Percentiles rank a stretch among this genome's conserved stretches.
These are phyloP conservation scores for Apophysomyces trapeziformis DNA, from an alignment of 371 early-diverging fungal species.

Conservation along the genomic window DNA sequence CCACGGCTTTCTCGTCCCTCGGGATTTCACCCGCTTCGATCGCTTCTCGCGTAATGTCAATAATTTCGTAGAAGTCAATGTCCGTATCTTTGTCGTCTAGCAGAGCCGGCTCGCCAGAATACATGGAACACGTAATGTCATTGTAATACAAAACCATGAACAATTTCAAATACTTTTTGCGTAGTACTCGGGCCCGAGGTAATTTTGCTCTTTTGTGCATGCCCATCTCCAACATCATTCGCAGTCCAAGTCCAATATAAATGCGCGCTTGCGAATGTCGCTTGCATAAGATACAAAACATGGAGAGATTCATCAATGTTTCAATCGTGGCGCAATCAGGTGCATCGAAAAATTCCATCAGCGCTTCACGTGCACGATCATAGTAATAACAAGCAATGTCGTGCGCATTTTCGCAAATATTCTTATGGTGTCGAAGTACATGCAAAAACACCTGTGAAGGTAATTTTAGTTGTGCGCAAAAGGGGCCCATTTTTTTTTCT, in stretches of 20 bases:
- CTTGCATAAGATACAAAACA: constrained; percentile 45
- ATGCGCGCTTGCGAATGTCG: constrained; percentile 45
- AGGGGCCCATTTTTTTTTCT: background rate
- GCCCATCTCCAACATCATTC: constrained; percentile 46
- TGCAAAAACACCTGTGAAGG: constrained; percentile 33
- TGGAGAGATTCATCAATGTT: constrained; percentile 43
- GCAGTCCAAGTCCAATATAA: constrained; percentile 41
- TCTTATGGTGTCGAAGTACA: constrained; percentile 42
- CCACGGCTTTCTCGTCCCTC: constrained; percentile 37
- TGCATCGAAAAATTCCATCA: constrained; percentile 50
- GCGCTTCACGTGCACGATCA: constrained; percentile 45
- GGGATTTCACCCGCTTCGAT: constrained; percentile 24
- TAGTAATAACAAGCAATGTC: constrained; percentile 47
- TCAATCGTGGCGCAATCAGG: constrained; percentile 48
- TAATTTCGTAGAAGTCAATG: constrained; percentile 47
- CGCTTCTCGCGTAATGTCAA: constrained; percentile 28
- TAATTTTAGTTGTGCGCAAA: constrained; percentile 4
- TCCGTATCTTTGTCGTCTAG: constrained; percentile 36
- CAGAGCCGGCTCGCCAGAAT: constrained; percentile 36
- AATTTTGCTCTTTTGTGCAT: constrained; percentile 30
- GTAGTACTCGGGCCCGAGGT: constrained; percentile 25
- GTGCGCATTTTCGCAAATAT: constrained; percentile 38
- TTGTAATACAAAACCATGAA: constrained; percentile 49
- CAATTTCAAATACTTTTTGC: constrained; percentile 37
- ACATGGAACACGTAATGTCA: constrained; percentile 33